Percentiles rank a stretch among this genome's conserved stretches.
phyloP scores from a whole-genome alignment of 169 alveolate genomes.

The Plasmodium vinckei region DNA sequence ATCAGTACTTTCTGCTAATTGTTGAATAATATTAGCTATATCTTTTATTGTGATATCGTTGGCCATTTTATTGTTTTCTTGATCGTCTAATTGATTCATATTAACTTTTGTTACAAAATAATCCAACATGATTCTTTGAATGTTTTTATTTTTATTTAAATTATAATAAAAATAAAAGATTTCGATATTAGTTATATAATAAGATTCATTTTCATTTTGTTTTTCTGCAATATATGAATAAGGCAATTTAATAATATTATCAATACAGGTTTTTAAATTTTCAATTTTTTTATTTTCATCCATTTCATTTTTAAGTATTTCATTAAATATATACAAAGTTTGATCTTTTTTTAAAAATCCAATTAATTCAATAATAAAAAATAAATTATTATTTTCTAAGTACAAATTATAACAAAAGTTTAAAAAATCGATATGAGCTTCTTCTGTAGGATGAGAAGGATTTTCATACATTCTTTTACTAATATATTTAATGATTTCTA shows the following conservation, averaged over 20 bases:
- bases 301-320: conserved; percentile 59
- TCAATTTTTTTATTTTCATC: conserved; percentile 71
- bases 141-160: conserved; percentile 68
- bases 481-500: conserved; percentile 68
- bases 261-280: conserved; percentile 41
- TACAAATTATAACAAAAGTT: conserved; percentile 67
- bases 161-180: conserved; percentile 72
- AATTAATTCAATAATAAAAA: conserved; percentile 63
- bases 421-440: conserved; percentile 33
- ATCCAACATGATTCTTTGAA: conserved; percentile 72
- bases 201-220: conserved; percentile 70
- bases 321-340: conserved; percentile 63
- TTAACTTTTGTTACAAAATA: conserved; percentile 75
- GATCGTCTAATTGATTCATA: conserved; percentile 35
- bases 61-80: conserved; percentile 50
- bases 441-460: conserved; percentile 23
- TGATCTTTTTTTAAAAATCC: conserved; percentile 67
- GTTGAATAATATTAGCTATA: conserved; percentile 72
- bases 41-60: conserved; percentile 74
- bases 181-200: conserved; percentile 70
- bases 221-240: conserved; percentile 49
- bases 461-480: conserved; percentile 36
- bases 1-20: conserved; percentile 57
- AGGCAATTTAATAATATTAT: conserved; percentile 65
- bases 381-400: conserved; percentile 53